Base-by-base conservation (phyloP, 2,329 filamentous ascomycete species). In the Ambrosiella cleistominuta region DNA sequence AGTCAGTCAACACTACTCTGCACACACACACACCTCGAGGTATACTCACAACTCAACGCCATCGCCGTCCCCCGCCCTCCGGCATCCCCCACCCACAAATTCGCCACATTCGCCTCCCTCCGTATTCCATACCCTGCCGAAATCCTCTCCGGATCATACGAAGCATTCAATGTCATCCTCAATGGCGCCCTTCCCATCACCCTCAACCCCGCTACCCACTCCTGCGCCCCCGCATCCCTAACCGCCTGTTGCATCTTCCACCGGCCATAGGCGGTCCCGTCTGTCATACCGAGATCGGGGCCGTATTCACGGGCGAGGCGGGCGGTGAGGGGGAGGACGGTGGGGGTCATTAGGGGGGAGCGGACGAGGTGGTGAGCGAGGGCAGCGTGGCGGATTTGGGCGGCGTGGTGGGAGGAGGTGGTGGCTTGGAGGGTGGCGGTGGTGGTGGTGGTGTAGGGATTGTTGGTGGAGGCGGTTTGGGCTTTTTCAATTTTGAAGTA, bases 401-500 rank as follows among this genome's bases (percentile, higher is more conserved):
- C 27, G 47, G 47, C 47, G 17, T 6, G 27, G 13, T 54, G 17
- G 15, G 50, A 40, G 3, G 36, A 65, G 4, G 67, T 67, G 40
- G 47, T 36, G 2, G 47, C 47, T 51, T 36, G 47, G 27, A 7
- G 19, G 27, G 47, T 36, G 7, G 47, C 47, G 5, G 27, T 51
- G 19, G 8, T 7, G 27, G 47, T 35, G 19, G 47, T 36, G 19
- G 47, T 51, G 47, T 51, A 51, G 13, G 73, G 68, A 0, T 76
- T 71, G 7, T 67, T 68, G 1, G 70, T 62, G 0, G 79, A 74
- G 0, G 79, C 78, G 13, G 73, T 73, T 57, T 76, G 73, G 44
- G 77, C 72, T 51, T 74, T 75, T 65, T 84, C 78, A 54, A 86
- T 77, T 64, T 80, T 82, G 68, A 86, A 87, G 65, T 86, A 87